Evolutionary conservation across 768 basidiomycete genomes (phyloP).

Genomic region (Trametes sanguinea): DNA sequence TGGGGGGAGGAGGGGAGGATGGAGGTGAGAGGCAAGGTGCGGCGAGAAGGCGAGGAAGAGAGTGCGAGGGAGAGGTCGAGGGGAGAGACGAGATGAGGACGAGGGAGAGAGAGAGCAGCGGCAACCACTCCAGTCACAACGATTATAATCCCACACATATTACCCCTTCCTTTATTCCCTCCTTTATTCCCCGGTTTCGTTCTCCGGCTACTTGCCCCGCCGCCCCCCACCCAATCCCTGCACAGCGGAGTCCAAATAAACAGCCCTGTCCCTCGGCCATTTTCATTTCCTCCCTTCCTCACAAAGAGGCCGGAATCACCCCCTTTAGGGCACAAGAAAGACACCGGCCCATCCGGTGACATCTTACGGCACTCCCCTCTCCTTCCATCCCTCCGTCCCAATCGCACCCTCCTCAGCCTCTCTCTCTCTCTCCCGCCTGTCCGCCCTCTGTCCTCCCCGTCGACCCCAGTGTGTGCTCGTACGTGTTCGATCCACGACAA

Average conservation of each 20-base stretch:
- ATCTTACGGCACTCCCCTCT: constrained; percentile 4
- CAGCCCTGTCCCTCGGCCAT: constrained; percentile 1
- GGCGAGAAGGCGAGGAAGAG: not conserved
- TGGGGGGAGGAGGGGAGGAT: not conserved
- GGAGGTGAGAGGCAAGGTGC: not conserved
- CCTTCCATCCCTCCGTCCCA: constrained; percentile 2
- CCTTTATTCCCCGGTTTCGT: constrained; percentile 22
- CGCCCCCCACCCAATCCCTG: not conserved
- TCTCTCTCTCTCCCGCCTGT: not conserved
- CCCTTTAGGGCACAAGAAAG: constrained; percentile 13
- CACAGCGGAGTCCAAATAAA: not conserved
- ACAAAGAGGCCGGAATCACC: constrained; percentile 17
- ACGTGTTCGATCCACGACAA: too few species aligned
- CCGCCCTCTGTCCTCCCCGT: not conserved
- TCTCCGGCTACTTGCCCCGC: constrained; percentile 21
- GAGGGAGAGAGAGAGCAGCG: not conserved
- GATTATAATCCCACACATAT: not conserved
- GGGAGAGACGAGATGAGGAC: not conserved
- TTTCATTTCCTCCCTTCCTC: not conserved
- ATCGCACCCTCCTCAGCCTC: constrained; percentile 3
- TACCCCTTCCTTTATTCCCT: not conserved
- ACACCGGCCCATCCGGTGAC: constrained; percentile 17
- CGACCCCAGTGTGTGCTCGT: not conserved
- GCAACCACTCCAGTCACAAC: not conserved
- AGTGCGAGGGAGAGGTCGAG: constrained; percentile 3